phyloP scores from a whole-genome alignment of 2,329 filamentous ascomycete species.

The Fusarium secorum region DNA sequence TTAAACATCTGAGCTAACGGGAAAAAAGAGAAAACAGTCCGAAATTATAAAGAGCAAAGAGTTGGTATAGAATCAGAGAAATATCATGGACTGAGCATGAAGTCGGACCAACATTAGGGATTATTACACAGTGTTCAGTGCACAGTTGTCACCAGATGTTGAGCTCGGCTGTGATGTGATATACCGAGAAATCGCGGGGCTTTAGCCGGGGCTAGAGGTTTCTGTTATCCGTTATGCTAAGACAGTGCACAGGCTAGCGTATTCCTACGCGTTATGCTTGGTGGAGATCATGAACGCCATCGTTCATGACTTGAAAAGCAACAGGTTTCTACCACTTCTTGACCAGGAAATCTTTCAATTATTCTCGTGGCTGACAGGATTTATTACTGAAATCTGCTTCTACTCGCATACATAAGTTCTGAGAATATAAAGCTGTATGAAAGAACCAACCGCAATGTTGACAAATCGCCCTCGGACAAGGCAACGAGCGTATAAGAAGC shows the following conservation, averaged over 20 bases:
- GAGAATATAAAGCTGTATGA: background rate
- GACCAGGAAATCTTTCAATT: background rate
- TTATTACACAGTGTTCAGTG: slow-evolving; percentile 21
- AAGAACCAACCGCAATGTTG: slow-evolving; percentile 1
- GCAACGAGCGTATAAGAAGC: slow-evolving; percentile 52
- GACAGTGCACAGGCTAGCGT: slow-evolving; percentile 31
- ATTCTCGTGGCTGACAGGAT: background rate
- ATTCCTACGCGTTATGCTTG: slow-evolving; percentile 44
- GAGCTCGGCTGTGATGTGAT: slow-evolving; percentile 7
- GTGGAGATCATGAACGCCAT: slow-evolving; percentile 24
- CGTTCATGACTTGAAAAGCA: slow-evolving; percentile 27
- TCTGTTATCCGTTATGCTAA: slow-evolving; percentile 44
- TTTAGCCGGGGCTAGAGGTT: background rate
- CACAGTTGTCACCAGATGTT: background rate
- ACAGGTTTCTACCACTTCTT: background rate
- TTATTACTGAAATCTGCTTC: background rate
- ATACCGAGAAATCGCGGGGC: background rate
- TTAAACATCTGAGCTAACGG: background rate
- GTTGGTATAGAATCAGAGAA: no score
- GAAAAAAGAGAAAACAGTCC: background rate
- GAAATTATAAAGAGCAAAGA: background rate
- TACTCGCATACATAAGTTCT: background rate
- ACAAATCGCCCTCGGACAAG: slow-evolving; percentile 45
- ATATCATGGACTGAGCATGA: background rate
- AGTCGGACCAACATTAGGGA: slow-evolving; percentile 16